These are phyloP conservation scores for Verbascum thapsus DNA, from an alignment of 257 asterid species.

Conservation along the genomic window DNA sequence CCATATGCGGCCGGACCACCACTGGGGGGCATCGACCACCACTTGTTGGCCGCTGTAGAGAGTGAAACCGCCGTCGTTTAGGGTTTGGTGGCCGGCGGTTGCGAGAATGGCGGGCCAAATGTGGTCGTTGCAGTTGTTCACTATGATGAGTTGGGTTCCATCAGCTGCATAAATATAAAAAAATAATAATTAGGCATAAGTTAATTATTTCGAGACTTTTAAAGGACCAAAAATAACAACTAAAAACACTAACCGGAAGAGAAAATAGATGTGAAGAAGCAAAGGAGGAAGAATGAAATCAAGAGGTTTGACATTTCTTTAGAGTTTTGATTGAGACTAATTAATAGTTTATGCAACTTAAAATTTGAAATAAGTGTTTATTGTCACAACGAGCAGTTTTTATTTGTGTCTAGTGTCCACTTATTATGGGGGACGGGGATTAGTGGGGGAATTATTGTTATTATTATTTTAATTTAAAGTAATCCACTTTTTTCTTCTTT, in stretches of 20 bases:
- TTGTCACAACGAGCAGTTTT: slow-evolving; percentile 6
- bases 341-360: neutral
- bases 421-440: slow-evolving; percentile 26
- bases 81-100: slow-evolving; percentile 54
- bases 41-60: slow-evolving; percentile 48
- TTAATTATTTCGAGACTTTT: neutral
- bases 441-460: slow-evolving; percentile 14
- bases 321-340: no score
- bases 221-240: neutral
- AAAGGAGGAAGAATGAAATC: slow-evolving; percentile 24
- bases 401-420: neutral
- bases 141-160: slow-evolving; percentile 56
- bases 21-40: slow-evolving; percentile 48
- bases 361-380: slow-evolving; percentile 26
- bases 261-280: slow-evolving; percentile 26
- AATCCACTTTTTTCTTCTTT: neutral
- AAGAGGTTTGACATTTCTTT: slow-evolving; percentile 29
- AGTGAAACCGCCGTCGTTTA: slow-evolving; percentile 60
- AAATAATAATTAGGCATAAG: neutral
- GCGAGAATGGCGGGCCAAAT: slow-evolving; percentile 85
- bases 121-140: slow-evolving; percentile 67
- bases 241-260: slow-evolving; percentile 20
- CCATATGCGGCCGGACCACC: slow-evolving; percentile 91
- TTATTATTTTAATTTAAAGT: neutral
- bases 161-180: slow-evolving; percentile 41